Evolutionary conservation across 805 yeast species (phyloP), one percentile per base, ranked within the genome.

Genomic region (Candida ortonii): DNA sequence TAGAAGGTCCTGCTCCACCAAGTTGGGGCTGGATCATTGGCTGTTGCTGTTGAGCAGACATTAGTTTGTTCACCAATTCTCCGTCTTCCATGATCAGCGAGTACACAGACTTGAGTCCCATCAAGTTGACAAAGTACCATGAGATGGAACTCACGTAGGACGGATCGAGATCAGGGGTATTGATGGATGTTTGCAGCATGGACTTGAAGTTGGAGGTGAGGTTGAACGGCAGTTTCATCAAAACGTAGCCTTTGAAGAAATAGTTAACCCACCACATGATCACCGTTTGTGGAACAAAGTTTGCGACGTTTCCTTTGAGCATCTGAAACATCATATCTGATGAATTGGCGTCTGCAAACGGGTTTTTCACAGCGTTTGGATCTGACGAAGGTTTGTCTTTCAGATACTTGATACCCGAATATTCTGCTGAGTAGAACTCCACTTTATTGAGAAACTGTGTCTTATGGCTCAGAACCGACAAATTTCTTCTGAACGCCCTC

Each of bases 251-350:
- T 10, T 90, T 86, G 59, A 87, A 93, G 64, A 90, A 89, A 52
- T 79, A 84, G 53, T 85, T 86, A 41, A 90, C 90, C 96, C 97
- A 93, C 53, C 88, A 87, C 96, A 93, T 89, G 45, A 89, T 83
- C 24, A 89, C 59, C 0, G 96, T 86, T 63, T 93, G 97, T 2
- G 97, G 97, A 13, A 88, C 74, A 55, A 80, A 85, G 60, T 78
- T 85, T 53, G 89, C 80, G 44, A 87, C 64, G 54, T 87, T 89
- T 7, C 82, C 80, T 55, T 87, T 87, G 39, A 88, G 73, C 80
- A 85, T 80, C 30, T 70, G 72, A 68, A 80, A 68, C 70, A 93
- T 64, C 15, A 80, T 76, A 36, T 88, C 96, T 41, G 80, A 71
- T 17, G 81, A 69, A 30, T 68, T 67, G 3, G 94, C 81, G 49